phyloP scores from a whole-genome alignment of 2,329 filamentous ascomycete genomes.

The Pseudogymnoascus sp. region DNA sequence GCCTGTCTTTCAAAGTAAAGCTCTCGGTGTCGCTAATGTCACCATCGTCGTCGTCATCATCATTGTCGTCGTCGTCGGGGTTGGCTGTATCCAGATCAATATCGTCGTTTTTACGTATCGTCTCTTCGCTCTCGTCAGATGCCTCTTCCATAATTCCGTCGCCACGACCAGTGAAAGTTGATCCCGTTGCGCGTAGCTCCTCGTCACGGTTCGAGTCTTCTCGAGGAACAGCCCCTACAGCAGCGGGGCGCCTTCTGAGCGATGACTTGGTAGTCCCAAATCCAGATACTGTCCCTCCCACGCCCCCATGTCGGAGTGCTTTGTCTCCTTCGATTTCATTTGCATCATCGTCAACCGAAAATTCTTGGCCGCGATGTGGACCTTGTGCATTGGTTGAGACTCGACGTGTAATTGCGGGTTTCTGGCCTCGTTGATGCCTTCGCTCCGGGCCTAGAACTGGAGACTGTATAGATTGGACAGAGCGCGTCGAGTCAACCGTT shows the following conservation, averaged over 20 bases:
- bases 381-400: slow-evolving; percentile 63
- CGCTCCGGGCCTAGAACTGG: slow-evolving; percentile 28
- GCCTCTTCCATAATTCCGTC: slow-evolving; percentile 8
- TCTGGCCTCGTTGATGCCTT: slow-evolving; percentile 36
- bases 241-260: slow-evolving; percentile 40
- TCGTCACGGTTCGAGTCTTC: slow-evolving; percentile 42
- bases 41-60: slow-evolving; percentile 58
- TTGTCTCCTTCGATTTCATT: slow-evolving; percentile 69
- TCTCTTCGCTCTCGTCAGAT: slow-evolving; percentile 16
- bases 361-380: slow-evolving; percentile 75
- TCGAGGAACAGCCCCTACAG: slow-evolving; percentile 38
- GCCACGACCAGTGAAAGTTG: slow-evolving; percentile 15
- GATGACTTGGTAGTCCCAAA: slow-evolving; percentile 31
- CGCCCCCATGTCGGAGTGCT: slow-evolving; percentile 38
- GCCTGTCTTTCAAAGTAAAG: slow-evolving; percentile 93
- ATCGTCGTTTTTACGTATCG: slow-evolving; percentile 17
- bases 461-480: slow-evolving; percentile 22
- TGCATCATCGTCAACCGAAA: slow-evolving; percentile 83
- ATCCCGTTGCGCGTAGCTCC: slow-evolving; percentile 29
- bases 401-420: slow-evolving; percentile 66
- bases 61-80: slow-evolving; percentile 35
- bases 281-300: slow-evolving; percentile 25
- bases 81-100: slow-evolving; percentile 20
- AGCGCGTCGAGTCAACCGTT: slow-evolving; percentile 26
- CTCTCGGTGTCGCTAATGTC: slow-evolving; percentile 88